Evolutionary conservation across 139 green algal genomes (phyloP), one percentile per base, ranked within the genome.

Genomic region (Haematococcus lacustris): DNA sequence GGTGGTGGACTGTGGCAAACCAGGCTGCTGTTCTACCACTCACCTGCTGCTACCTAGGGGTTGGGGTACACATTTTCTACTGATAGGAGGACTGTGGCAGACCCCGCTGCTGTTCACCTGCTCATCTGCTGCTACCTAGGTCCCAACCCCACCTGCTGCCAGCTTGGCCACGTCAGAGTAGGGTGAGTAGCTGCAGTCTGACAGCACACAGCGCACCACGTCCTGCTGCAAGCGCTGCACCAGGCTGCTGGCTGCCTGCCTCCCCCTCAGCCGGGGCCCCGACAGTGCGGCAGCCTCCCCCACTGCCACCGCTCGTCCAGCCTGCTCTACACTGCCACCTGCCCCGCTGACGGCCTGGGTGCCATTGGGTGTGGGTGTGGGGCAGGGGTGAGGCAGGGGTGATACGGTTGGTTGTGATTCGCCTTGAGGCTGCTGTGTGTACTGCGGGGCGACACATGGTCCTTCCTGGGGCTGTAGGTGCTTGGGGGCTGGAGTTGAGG

Each of bases 121-220:
- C 26, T 37, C 57, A 33, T 65, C 23, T 65, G 21, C 28, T 57
- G 47, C 47, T n/a, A 57, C 17, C 47, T n/a, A n/a, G 47, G 47
- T 57, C 47, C 13, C 47, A n/a, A n/a, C 28, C 38, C 0, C 51
- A 81, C 73, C 75, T 73, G 74, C 37, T 1, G 84, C 75, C n/a
- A 84, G 77, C 40, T 83, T 84, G 25, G 83, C 80, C 17, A 80
- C 75, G 63, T 91, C 86, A 17, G 81, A 73, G 40, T 78, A 78
- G 25, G 86, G 85, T 4, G 86, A 90, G 73, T 86, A 88, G 70
- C 83, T 77, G 59, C 72, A 75, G 75, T 93, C 88, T 2, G 78
- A 71, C 68, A 76, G 69, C 23, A 79, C 53, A 64, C 53, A 64
- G 23, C 53, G 61, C 32, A 41, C 3, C 17, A 63, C 53, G 53